phyloP scores from a whole-genome alignment of 2,329 filamentous ascomycete genomes.

The Phoma sp. region DNA sequence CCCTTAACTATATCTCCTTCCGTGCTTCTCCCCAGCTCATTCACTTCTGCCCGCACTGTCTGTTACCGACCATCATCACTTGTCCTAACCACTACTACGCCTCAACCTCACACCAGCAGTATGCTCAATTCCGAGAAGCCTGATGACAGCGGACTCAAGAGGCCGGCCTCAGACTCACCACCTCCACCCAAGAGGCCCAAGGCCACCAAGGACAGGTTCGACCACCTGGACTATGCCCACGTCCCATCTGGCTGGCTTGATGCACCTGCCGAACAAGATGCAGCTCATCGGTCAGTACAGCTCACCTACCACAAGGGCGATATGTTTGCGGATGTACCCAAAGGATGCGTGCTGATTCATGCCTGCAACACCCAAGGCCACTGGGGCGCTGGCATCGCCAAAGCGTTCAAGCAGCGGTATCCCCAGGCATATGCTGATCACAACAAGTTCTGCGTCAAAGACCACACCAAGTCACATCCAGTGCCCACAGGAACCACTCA shows the following conservation, averaged over 20 bases:
- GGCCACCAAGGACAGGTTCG: neutral
- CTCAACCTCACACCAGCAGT: neutral
- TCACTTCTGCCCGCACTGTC: too few species aligned
- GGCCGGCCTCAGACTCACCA: neutral
- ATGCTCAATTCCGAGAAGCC: neutral
- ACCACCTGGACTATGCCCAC: constrained; percentile 22
- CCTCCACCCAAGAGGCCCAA: neutral
- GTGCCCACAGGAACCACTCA: constrained; percentile 57
- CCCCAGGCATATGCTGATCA: constrained; percentile 60
- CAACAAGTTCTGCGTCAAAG: constrained; percentile 54
- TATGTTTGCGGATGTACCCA: constrained; percentile 60
- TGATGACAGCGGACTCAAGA: too few species aligned
- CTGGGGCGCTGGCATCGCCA: constrained; percentile 68
- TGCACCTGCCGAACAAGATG: neutral
- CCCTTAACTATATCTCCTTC: neutral
- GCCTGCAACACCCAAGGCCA: constrained; percentile 65
- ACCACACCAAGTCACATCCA: constrained; percentile 30
- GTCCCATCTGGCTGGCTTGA: constrained; percentile 6
- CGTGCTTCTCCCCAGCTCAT: too few species aligned
- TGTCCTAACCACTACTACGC: neutral
- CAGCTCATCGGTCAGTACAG: neutral
- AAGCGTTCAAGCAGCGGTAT: constrained; percentile 58
- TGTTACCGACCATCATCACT: too few species aligned
- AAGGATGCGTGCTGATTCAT: constrained; percentile 61
- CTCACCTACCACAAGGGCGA: constrained; percentile 50